Evolutionary conservation across 306 rosid species (phyloP), one percentile per base, ranked within the genome.

Genomic region (Acacia crassicarpa): DNA sequence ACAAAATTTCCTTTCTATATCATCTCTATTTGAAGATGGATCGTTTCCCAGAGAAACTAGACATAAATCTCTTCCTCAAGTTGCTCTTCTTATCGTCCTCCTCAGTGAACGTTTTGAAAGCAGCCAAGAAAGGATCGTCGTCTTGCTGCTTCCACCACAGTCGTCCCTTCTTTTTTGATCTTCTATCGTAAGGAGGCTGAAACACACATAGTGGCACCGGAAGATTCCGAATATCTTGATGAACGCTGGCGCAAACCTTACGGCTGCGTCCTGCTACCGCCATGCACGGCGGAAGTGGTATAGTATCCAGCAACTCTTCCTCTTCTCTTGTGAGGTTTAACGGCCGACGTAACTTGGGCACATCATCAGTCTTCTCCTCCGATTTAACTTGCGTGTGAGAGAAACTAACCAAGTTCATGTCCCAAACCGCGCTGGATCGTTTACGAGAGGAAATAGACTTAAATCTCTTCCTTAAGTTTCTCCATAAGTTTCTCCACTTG

Each of bases 201-300:
- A 88, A 91, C 77, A 87, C 75, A 73, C 92, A 85, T 11, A 95
- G 97, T 58, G 98, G 94, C 27, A 89, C 94, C 61, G 97, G 98
- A 73, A 92, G n/a, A 54, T 54, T 81, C 54, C 80, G 92, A 38
- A 72, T 49, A 73, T 88, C 89, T 44, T 41, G 87, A 63, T 59
- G 88, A 63, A 80, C 67, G 16, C 41, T 25, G 74, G 16, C 7
- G 6, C 1, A 2, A 38, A 38, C 56, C 41, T 38, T 6, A 38
- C 41, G 41, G 43, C 25, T 78, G 48, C 63, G 23, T 13, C 45
- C 20, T 71, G 6, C 25, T 20, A 77, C 82, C 27, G 78, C 5
- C 44, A 82, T 81, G 81, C 81, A 75, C 1, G 97, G 97, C 71
- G 98, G 97, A 0, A 84, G 90, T 20, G 92, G 97, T 1, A 89